Evolutionary conservation across 164 flowering plant genomes (phyloP).

Genomic region (Tetracentron sinense): DNA sequence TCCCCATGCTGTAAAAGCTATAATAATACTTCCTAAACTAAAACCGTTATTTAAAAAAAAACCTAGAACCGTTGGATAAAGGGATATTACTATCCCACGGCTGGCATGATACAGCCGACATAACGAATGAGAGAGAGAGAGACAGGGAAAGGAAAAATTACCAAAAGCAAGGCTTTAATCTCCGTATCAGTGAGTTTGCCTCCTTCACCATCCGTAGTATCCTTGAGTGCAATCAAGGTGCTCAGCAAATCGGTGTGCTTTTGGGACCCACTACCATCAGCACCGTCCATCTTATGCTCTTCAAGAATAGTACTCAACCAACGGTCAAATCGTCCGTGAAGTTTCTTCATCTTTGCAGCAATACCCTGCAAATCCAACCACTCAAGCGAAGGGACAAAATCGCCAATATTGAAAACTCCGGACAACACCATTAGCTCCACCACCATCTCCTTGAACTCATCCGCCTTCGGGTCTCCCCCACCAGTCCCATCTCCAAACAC

Average conservation of each 20-base stretch:
- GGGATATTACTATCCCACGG: too few species aligned
- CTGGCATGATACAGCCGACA: too few species aligned
- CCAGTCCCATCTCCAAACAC: slow-evolving; percentile 53
- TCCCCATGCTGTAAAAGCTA: too few species aligned
- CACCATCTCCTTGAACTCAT: slow-evolving; percentile 53
- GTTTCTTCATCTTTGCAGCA: slow-evolving; percentile 36
- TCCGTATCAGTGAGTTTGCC: slow-evolving; percentile 62
- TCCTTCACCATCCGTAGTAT: slow-evolving; percentile 40
- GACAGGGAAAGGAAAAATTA: too few species aligned
- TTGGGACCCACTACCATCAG: background rate
- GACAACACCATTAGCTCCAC: slow-evolving; percentile 45
- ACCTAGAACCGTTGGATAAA: too few species aligned
- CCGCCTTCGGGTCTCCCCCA: slow-evolving; percentile 24
- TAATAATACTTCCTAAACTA: too few species aligned
- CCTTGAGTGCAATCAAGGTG: slow-evolving; percentile 47
- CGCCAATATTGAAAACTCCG: slow-evolving; percentile 42
- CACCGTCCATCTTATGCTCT: too few species aligned
- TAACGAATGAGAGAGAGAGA: background rate
- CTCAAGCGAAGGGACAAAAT: slow-evolving; percentile 41
- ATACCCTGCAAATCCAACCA: slow-evolving; percentile 45
- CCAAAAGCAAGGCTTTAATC: slow-evolving; percentile 86
- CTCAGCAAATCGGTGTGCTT: slow-evolving; percentile 40
- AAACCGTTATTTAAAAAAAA: too few species aligned
- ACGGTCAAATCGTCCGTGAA: slow-evolving; percentile 34
- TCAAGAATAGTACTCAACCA: slow-evolving; percentile 28